Evolutionary conservation across 1,284 basidiomycete genomes (phyloP), one percentile per base, ranked within the genome.

Genomic region (Somion occarium): DNA sequence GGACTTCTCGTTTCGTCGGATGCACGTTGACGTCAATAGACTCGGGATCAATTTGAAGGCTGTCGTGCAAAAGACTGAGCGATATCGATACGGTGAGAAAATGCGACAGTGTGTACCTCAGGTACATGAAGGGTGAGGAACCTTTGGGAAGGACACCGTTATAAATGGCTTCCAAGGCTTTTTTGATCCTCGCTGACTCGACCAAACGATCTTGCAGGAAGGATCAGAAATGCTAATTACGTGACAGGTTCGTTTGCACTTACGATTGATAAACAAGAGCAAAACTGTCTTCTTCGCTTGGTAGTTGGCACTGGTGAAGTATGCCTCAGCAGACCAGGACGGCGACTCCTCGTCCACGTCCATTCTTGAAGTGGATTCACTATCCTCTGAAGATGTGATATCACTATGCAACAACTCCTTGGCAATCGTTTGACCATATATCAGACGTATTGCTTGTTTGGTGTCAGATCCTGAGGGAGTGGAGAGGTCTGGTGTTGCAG

Each of bases 11-110:
- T 68, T 99, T 99, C 1, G 97, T 99, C 0, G 97, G 97, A 66
- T 98, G 96, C 0, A 99, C 95, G 61, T 99, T 99, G 52, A 98
- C 95, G 62, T 99, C 97, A 9, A 99, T 87, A 25, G 89, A 85
- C 30, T 83, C 79, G 0, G 95, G 93, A 52, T 93, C 85, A 56
- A 99, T 87, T 27, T 85, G 74, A 34, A 99, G 69, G 56, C 92
- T 93, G 26, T 27, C 13, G n/a, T 7, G 11, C 9, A 43, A 11
- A 43, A 20, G 2, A 12, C 38, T 47, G 20, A 20, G 44, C 23
- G 24, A n/a, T n/a, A 18, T 18, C 4, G 12, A 4, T 42, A 37
- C 15, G 46, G 22, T 30, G 25, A 7, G 24, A 25, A 22, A 12
- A 23, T 46, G n/a, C 12, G 22, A 3, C 7, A 38, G 20, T 18